Evolutionary conservation across 2,329 filamentous ascomycete species (phyloP).

Genomic region (Penicillium verrucosum): DNA sequence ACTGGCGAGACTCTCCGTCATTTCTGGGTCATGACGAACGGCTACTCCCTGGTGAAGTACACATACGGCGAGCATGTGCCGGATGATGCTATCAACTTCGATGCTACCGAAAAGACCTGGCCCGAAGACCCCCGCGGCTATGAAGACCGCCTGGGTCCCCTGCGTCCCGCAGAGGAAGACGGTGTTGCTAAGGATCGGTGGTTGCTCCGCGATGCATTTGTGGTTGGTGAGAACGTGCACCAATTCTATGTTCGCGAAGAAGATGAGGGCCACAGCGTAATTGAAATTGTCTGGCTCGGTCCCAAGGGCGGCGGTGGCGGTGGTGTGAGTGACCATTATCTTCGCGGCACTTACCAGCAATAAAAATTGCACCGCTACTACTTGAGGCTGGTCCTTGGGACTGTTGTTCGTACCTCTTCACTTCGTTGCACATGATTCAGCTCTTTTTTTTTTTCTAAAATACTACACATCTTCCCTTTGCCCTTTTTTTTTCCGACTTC

Average conservation of each 20-base stretch:
- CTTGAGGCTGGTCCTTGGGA: conserved; percentile 37
- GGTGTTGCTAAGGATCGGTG: conserved; percentile 44
- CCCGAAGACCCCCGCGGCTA: conserved; percentile 42
- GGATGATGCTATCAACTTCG: conserved; percentile 43
- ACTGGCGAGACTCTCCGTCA: conserved; percentile 36
- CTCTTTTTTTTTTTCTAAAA: conserved; percentile 15
- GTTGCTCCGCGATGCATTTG: conserved; percentile 38
- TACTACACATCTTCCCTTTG: conserved; percentile 14
- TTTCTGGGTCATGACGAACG: conserved; percentile 46
- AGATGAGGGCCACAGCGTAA: conserved; percentile 41
- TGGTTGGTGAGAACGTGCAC: conserved; percentile 44
- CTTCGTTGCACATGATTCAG: conserved; percentile 39
- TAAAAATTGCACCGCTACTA: conserved; percentile 19
- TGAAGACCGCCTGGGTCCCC: conserved; percentile 39
- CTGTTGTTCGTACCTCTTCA: conserved; percentile 27
- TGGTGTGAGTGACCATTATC: conserved; percentile 31
- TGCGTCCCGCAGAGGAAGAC: conserved; percentile 39
- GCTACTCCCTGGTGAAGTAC: conserved; percentile 44
- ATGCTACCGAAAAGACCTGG: conserved; percentile 45
- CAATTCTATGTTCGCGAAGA: conserved; percentile 43
- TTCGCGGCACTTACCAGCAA: conserved; percentile 29
- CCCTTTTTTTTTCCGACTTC: conserved; percentile 6
- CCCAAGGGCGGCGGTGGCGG: conserved; percentile 39
- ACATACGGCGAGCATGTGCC: conserved; percentile 36
- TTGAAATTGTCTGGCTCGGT: conserved; percentile 45